Evolutionary conservation across 2,329 filamentous ascomycete species (phyloP), one percentile per base, ranked within the genome.

Genomic region (Calonectria multiphialidica): DNA sequence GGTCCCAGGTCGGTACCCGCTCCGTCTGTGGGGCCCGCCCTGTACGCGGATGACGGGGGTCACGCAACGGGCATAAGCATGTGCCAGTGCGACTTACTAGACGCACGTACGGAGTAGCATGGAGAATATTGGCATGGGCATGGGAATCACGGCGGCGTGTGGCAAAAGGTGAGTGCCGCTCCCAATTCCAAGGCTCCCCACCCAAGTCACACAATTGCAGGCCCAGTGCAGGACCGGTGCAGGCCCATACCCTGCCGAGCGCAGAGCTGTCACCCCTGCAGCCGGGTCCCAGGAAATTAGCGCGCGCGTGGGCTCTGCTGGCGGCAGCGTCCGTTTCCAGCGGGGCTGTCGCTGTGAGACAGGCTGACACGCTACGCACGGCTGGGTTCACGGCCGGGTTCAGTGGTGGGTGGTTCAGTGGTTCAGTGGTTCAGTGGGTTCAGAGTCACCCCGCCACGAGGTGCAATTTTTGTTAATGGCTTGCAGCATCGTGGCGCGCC

Each of bases 401-500:
- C n/a, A n/a, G n/a, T n/a, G n/a, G n/a, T n/a, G n/a, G n/a, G n/a
- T n/a, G n/a, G n/a, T n/a, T n/a, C n/a, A n/a, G n/a, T n/a, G n/a
- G n/a, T n/a, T n/a, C n/a, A n/a, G n/a, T n/a, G n/a, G 33, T 10
- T 37, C 10, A 10, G 35, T 37, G 35, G 10, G 35, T 37, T 37
- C 40, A 49, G 40, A 47, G 30, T 15, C 61, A 53, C 62, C 57
- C 57, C 57, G 57, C 57, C 57, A 61, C 23, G 37, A 44, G 37
- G 37, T 28, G 57, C 18, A n/a, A 40, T 61, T 45, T 45, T 28
- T 23, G 21, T 44, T 45, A 33, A 45, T 59, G 64, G 64, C 50
- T 59, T 57, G 64, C 64, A 66, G 64, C 64, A 28, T 25, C 47
- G 62, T 40, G 44, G 45, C 62, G 62, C 35, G 33, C 44, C 33